Base-by-base conservation (phyloP, 108 stramenopile genomes). In the Discostella pseudostelligera region DNA sequence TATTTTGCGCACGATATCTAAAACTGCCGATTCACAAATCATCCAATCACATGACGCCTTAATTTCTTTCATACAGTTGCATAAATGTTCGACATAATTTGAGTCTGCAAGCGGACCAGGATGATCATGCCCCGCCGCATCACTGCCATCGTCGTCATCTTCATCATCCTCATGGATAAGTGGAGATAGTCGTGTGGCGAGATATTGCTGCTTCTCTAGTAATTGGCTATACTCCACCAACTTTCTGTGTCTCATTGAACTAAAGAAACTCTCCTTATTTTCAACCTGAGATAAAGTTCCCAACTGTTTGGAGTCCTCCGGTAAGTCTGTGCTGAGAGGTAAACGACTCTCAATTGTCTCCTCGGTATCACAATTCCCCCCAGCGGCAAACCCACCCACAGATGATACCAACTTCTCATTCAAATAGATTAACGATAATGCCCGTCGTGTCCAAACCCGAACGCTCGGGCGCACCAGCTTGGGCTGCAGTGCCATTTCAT, bases 391-490 rank as follows among this genome's bases (percentile, higher is more conserved):
- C 8, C 26, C 20, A 16, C 0, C 19, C 29, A 45, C 59, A 17
- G 40, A 21, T 21, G 36, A 32, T 26, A 37, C 51, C 62, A 56
- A 56, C 11, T 69, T 58, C 24, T 24, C 28, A 36, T 55, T 40
- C 32, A 48, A 51, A 25, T 39, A 26, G 22, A 92, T 43, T 35
- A 93, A 46, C 12, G 82, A 85, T 21, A 64, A 56, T 9, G 84
- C 81, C 54, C 91, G 62, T 44, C 79, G 69, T 32, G 84, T 70
- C 91, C 91, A 93, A 8, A 70, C 82, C 21, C 78, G 42, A 6
- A 85, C 87, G 43, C 83, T 82, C n/a, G 91, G 88, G 21, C 88
- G 74, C 11, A 93, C 84, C 21, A 84, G 64, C 8, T 68, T 47
- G 7, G 80, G 78, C 13, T n/a, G 63, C 39, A 93, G 57, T 21